Base-by-base conservation (phyloP, 164 flowering plant genomes). In the Vitis amurensis region DNA sequence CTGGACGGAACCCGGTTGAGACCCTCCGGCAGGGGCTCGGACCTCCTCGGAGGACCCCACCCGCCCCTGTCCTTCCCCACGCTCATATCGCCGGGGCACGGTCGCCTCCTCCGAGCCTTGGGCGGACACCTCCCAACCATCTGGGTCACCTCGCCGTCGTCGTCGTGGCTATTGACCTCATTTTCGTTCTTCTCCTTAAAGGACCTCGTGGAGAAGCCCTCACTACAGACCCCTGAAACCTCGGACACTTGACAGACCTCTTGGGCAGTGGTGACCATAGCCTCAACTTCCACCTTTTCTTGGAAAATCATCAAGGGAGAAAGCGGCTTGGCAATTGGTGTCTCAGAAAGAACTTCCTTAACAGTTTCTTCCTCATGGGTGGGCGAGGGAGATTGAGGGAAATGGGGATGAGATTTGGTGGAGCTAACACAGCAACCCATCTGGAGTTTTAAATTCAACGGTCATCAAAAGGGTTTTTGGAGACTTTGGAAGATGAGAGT, bases 321-420 rank as follows among this genome's bases (percentile, higher is more conserved):
- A 37, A 37, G 47, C 12, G 73, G 73, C 19, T 63, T 77, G 27
- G 68, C 59, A 6, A 67, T 51, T 27, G 88, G 81, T 9, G 86
- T 84, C 59, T 86, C 92, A 0, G 90, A 80, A 61, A 89, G 88
- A 14, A 89, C 90, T 80, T 89, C 91, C 63, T 89, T 89, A 8
- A 89, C 94, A 3, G 83, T 72, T 64, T 89, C 91, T 67, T 88
- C 89, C 66, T 86, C 91, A 2, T 51, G 55, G 2, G 66, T 50
- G 52, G 13, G 55, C 17, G 44, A 49, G 59, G 61, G 66, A 19
- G 31, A 37, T 15, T 17, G 31, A 66, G 47, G 68, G 59, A 31
- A 10, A n/a, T 10, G 67, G 57, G 8, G 52, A 19, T 13, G 68
- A n/a, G 55, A 57, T 69, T 23, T 53, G 68, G 50, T n/a, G 49